These are phyloP conservation scores for Barnettozyma salicaria DNA, from an alignment of 805 yeast species.

Conservation along the genomic window DNA sequence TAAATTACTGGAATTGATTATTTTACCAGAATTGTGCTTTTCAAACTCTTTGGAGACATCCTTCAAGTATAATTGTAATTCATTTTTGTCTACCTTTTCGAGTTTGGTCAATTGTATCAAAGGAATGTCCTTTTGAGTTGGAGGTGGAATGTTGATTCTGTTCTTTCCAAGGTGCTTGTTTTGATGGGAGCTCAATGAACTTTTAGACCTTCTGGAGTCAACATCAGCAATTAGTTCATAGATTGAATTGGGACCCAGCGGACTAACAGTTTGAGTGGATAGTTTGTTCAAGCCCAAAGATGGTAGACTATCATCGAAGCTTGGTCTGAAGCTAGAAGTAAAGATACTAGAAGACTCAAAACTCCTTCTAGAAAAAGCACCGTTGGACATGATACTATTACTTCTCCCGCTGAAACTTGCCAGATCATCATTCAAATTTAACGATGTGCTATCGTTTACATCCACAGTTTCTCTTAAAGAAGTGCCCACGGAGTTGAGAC, in stretches of 20 bases:
- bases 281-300: conserved; percentile 36
- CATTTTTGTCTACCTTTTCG: conserved; percentile 37
- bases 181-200: conserved; percentile 24
- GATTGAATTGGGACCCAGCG: conserved; percentile 70
- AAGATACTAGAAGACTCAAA: conserved; percentile 28
- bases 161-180: conserved; percentile 28
- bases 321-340: conserved; percentile 26
- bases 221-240: conserved; percentile 66
- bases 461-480: conserved; percentile 8
- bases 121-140: conserved; percentile 81
- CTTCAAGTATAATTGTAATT: conserved; percentile 39
- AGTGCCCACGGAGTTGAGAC: conserved; percentile 12
- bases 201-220: conserved; percentile 36
- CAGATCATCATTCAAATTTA: conserved; percentile 31
- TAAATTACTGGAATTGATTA: conserved; percentile 33
- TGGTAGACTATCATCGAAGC: conserved; percentile 32
- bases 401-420: conserved; percentile 23
- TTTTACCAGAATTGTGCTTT: conserved; percentile 37
- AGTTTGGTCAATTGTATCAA: conserved; percentile 60
- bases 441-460: conserved; percentile 17
- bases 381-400: conserved; percentile 11
- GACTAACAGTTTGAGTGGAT: conserved; percentile 38
- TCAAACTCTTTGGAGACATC: conserved; percentile 41
- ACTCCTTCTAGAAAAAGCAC: conserved; percentile 25
- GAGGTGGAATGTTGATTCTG: conserved; percentile 48